phyloP scores from a whole-genome alignment of 2,329 filamentous ascomycete genomes.

The Ophiostoma triangulosporum region DNA sequence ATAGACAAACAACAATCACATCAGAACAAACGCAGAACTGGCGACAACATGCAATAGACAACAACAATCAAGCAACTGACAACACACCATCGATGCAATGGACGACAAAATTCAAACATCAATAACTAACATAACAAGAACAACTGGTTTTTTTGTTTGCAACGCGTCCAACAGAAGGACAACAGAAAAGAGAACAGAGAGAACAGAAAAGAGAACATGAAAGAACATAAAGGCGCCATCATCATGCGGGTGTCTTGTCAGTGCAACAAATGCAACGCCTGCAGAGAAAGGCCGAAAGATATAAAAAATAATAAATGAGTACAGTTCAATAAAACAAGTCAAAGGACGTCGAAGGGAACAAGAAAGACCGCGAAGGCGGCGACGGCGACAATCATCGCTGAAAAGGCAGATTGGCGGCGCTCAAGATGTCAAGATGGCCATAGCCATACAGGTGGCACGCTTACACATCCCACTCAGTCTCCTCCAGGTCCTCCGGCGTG shows the following conservation, averaged over 20 bases:
- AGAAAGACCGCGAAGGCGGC: background rate
- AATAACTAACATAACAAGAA: no score
- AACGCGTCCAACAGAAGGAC: background rate
- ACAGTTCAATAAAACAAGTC: background rate
- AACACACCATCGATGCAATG: no score
- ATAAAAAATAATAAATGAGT: background rate
- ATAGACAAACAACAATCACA: background rate
- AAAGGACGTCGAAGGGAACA: background rate
- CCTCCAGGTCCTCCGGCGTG: conserved; percentile 27
- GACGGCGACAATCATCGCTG: background rate
- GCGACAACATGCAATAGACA: background rate
- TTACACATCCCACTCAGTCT: conserved; percentile 41
- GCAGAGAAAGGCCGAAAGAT: background rate
- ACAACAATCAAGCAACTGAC: background rate
- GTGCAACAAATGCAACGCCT: no score
- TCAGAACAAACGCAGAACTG: background rate
- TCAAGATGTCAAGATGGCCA: no score
- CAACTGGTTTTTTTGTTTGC: background rate
- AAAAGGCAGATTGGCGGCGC: background rate
- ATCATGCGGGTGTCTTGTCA: no score
- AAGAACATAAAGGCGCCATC: background rate
- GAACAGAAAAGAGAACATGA: background rate
- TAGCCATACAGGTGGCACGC: no score
- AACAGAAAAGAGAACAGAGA: background rate
- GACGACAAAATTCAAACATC: background rate